A percentile compares a stretch with the other conserved stretches of the same genome.
These are phyloP conservation scores for Leavenworthia alabamica DNA, from an alignment of 345 rosid species.

Conservation along the genomic window DNA sequence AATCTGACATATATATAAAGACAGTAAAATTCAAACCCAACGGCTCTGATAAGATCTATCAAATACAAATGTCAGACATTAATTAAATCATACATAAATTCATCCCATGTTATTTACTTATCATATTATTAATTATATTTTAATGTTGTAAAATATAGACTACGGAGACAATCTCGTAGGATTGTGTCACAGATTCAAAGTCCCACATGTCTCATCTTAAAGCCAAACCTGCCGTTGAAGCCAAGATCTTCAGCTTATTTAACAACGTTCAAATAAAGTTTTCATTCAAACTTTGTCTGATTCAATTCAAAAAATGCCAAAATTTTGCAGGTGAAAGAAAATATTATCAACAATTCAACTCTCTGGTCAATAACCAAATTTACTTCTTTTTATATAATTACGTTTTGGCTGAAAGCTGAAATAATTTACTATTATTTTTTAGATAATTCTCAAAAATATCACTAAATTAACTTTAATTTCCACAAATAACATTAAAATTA, in stretches of 20 bases:
- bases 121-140: neutral
- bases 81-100: neutral
- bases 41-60: constrained; percentile 38
- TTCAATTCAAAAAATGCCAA: neutral
- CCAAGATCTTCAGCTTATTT: constrained; percentile 21
- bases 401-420: neutral
- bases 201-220: constrained; percentile 33
- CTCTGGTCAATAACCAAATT: neutral
- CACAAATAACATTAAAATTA: too few relatives aligned
- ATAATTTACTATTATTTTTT: neutral
- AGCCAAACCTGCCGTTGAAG: constrained; percentile 44
- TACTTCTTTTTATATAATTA: neutral
- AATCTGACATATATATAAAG: constrained; percentile 19
- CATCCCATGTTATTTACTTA: constrained; percentile 8
- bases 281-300: neutral
- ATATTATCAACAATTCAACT: neutral
- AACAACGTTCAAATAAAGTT: constrained; percentile 11
- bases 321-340: neutral
- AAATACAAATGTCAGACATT: constrained; percentile 9
- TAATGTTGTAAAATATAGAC: neutral
- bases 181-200: constrained; percentile 23
- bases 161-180: constrained; percentile 22
- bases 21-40: constrained; percentile 38
- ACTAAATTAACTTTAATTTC: too few relatives aligned
- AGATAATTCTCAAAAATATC: too few relatives aligned